These are phyloP conservation scores for Aspergillus sp. DNA, from an alignment of 2,329 filamentous ascomycete species.

Conservation along the genomic window DNA sequence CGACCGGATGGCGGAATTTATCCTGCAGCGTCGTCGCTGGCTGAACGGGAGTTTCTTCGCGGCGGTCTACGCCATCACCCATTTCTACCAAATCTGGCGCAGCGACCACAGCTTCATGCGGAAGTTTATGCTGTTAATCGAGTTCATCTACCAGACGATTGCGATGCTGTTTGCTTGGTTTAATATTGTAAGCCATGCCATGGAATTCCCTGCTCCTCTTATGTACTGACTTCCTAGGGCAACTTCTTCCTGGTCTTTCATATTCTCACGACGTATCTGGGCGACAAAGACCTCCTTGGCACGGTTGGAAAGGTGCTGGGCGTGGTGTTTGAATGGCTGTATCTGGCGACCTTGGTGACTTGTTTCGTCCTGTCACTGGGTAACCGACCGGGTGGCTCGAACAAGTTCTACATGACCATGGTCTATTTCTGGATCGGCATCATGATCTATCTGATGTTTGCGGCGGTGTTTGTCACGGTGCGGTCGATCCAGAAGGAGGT, in stretches of 20 bases:
- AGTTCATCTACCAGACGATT: conserved; percentile 89
- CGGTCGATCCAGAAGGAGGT: conserved; percentile 76
- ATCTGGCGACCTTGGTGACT: conserved; percentile 84
- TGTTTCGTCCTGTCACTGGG: conserved; percentile 94
- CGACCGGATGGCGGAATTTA: conserved; percentile 88
- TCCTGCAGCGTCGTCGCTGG: conserved; percentile 94
- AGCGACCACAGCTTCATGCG: conserved; percentile 84
- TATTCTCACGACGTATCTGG: conserved; percentile 86
- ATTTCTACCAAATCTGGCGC: conserved; percentile 95
- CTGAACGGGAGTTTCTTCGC: conserved; percentile 98
- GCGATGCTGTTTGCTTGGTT: conserved; percentile 99
- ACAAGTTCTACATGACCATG: conserved; percentile 92
- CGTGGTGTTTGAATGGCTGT: conserved; percentile 93
- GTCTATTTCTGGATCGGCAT: conserved; percentile 97
- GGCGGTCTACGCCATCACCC: conserved; percentile 88
- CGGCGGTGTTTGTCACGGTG: conserved; percentile 90
- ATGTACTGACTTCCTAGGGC: conserved; percentile 46
- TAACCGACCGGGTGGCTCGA: conserved; percentile 91
- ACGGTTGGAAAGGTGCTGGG: conserved; percentile 76
- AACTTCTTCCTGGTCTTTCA: conserved; percentile 99
- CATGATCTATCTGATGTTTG: conserved; percentile 94
- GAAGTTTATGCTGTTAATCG: conserved; percentile 85
- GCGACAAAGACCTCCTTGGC: conserved; percentile 67
- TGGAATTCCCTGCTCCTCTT: not conserved
- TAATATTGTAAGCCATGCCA: conserved; percentile 70